Base-by-base conservation (phyloP, 2,329 filamentous ascomycete species). In the Didymella glomerata region DNA sequence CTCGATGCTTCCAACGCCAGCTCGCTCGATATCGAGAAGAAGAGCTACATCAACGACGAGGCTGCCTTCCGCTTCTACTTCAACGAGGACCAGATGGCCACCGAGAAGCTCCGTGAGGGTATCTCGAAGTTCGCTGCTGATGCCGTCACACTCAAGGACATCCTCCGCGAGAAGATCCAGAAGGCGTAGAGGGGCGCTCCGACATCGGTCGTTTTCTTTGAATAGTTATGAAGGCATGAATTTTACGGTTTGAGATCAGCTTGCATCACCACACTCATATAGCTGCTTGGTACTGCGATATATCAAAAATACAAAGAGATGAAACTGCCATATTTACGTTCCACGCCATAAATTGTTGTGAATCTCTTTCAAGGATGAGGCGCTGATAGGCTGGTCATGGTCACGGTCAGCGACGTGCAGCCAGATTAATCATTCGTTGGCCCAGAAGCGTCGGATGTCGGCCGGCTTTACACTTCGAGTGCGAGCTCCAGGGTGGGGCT, bases 41-140 rank as follows among this genome's bases (percentile, higher is more conserved):
- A 91, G 85, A 84, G 83, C 58, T 99, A 97, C 87, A 90, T 99
- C 81, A 87, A 90, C 77, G 85, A 95, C 81, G 95, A 99, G 87
- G 75, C 93, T 53, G 76, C 82, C 48, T 99, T 98, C 93, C 93
- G 95, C 80, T 99, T 97, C 85, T 91, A 93, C 83, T 97, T 99
- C 89, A 99, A 99, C 87, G 95, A 99, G 87, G 93, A 99, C 77
- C 90, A 94, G 81, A 99, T 99, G 95, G 95, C 92, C 65, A 92
- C 96, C 69, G 93, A 98, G 90, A 99, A 99, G 90, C 89, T 99
- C 73, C 91, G 93, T 64, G 95, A 99, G 84, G 95, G 95, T 82
- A 99, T 99, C 86, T 96, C 92, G 86, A 97, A 97, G 85, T 99
- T 99, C 77, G 94, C 95, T 60, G 95, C 95, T 71, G 95, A 99